A percentile compares a stretch with the other conserved stretches of the same genome.
These are phyloP conservation scores for Coleophoma crateriformis DNA, from an alignment of 2,329 filamentous ascomycete genomes.

Conservation along the genomic window DNA sequence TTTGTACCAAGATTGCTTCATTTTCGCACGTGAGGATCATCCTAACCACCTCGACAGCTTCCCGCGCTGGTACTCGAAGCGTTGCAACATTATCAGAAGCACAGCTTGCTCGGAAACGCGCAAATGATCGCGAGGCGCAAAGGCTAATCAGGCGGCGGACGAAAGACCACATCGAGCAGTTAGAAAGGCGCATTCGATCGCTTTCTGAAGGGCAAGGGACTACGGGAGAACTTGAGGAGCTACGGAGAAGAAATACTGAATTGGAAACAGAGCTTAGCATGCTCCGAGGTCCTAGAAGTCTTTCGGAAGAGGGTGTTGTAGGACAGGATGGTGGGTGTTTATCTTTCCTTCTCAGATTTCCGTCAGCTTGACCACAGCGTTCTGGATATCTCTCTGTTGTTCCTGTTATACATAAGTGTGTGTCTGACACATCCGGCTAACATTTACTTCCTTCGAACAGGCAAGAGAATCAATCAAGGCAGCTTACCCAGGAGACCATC, in stretches of 20 bases:
- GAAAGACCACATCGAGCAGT: constrained; percentile 74
- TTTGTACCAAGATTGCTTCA: neutral
- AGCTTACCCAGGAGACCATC: neutral
- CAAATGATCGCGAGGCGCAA: constrained; percentile 88
- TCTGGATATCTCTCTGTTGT: no score
- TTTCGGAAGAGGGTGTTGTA: neutral
- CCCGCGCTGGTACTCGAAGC: constrained; percentile 56
- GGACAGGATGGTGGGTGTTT: no score
- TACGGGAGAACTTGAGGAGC: constrained; percentile 45
- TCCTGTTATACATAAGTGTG: no score
- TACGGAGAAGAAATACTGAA: constrained; percentile 45
- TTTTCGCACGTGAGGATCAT: neutral
- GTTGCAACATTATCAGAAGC: constrained; percentile 83
- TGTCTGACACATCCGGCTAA: no score
- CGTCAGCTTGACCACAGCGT: no score
- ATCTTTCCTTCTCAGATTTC: no score
- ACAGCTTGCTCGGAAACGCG: constrained; percentile 82
- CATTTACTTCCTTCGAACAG: no score
- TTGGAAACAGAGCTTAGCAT: constrained; percentile 45
- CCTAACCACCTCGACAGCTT: constrained; percentile 14
- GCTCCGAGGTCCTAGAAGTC: constrained; percentile 5
- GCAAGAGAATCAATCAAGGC: no score
- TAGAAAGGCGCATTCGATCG: constrained; percentile 72
- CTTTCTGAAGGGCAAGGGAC: constrained; percentile 47
- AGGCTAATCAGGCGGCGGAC: constrained; percentile 81